Conservation (phyloP, 169 alveolate genomes). For the Cryptosporidium muris region DNA sequence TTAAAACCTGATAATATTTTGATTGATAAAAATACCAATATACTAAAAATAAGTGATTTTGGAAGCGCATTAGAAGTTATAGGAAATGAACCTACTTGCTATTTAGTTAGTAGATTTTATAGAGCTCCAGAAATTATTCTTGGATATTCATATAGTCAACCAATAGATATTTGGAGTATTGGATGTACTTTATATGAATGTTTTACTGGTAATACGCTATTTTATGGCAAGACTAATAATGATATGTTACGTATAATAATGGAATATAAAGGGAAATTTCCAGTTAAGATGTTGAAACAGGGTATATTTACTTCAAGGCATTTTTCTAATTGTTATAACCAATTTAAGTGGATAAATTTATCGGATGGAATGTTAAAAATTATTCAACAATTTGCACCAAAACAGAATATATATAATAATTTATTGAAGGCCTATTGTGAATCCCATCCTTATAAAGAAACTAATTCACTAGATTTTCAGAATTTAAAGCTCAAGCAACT, state of each 20-base stretch:
- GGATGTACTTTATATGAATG: constrained; percentile 95
- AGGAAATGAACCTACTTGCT: constrained; percentile 90
- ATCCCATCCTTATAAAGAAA: neutral
- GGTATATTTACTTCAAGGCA: constrained; percentile 87
- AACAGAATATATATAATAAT: constrained; percentile 76
- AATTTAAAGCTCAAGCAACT: constrained; percentile 80
- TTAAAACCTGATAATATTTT: constrained; percentile 96
- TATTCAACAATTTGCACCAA: constrained; percentile 57
- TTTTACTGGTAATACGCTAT: constrained; percentile 95
- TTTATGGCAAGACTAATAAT: constrained; percentile 93
- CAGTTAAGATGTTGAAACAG: constrained; percentile 87
- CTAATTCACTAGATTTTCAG: constrained; percentile 16
- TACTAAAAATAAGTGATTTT: constrained; percentile 94
- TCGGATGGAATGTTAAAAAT: constrained; percentile 80
- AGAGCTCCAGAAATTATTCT: constrained; percentile 98
- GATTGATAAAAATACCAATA: constrained; percentile 84
- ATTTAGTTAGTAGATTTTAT: constrained; percentile 94
- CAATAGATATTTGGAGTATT: constrained; percentile 96
- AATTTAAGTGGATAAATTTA: constrained; percentile 79
- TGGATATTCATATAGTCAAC: constrained; percentile 89
- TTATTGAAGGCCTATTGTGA: constrained; percentile 27
- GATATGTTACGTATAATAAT: constrained; percentile 95
- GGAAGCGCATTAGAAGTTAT: constrained; percentile 92
- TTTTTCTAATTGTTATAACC: constrained; percentile 81
- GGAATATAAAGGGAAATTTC: constrained; percentile 93